These are phyloP conservation scores for Hemileccinum impolitum DNA, from an alignment of 768 basidiomycete species.

Conservation along the genomic window DNA sequence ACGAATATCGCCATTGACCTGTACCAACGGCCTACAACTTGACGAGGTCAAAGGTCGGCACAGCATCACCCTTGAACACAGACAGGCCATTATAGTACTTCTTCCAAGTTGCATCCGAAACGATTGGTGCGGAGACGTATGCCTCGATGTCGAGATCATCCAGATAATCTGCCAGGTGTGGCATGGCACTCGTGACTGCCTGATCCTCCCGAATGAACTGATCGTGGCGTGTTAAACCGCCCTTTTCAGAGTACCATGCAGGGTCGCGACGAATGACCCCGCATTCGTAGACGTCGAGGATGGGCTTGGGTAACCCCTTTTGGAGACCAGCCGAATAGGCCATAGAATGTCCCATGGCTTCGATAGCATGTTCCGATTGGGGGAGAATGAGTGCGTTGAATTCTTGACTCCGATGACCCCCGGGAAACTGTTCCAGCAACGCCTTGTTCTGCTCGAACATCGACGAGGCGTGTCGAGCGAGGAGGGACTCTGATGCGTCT, in stretches of 20 bases:
- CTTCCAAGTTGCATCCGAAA: slow-evolving; percentile 50
- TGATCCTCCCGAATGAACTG: slow-evolving; percentile 50
- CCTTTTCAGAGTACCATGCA: slow-evolving; percentile 58
- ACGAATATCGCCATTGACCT: too few relatives aligned
- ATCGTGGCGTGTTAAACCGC: slow-evolving; percentile 42
- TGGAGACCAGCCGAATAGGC: slow-evolving; percentile 53
- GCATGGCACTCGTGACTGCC: slow-evolving; percentile 43
- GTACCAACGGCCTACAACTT: too few relatives aligned
- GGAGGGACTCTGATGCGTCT: slow-evolving; percentile 42
- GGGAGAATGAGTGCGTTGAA: slow-evolving; percentile 57
- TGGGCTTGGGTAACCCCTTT: slow-evolving; percentile 41
- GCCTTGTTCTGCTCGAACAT: too few relatives aligned
- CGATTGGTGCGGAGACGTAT: slow-evolving; percentile 52
- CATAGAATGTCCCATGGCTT: slow-evolving; percentile 62
- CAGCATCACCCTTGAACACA: slow-evolving; percentile 42
- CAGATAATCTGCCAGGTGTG: slow-evolving; percentile 40
- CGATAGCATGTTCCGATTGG: slow-evolving; percentile 48
- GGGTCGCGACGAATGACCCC: slow-evolving; percentile 49
- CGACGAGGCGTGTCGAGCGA: too few relatives aligned
- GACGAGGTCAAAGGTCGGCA: slow-evolving; percentile 36
- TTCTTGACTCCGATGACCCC: neutral
- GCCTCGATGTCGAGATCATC: slow-evolving; percentile 44
- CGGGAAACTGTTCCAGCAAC: too few relatives aligned
- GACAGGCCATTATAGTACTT: slow-evolving; percentile 38
- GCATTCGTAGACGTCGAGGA: slow-evolving; percentile 56